Evolutionary conservation across 2,329 filamentous ascomycete genomes (phyloP).

Genomic region (Exophiala calicioides): DNA sequence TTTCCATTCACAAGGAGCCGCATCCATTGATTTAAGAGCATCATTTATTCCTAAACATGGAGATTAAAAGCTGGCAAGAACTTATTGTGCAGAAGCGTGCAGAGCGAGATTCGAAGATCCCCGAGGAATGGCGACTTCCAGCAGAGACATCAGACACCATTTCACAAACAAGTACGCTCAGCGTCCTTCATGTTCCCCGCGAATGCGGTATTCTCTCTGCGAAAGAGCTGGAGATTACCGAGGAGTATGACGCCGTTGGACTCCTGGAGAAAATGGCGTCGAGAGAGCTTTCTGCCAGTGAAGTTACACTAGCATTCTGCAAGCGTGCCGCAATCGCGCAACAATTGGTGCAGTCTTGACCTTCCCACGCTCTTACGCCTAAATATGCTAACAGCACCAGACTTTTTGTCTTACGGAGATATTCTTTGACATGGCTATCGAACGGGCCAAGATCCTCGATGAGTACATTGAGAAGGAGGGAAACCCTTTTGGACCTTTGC

Average conservation of each 20-base stretch:
- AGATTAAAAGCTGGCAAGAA: no score
- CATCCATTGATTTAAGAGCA: no score
- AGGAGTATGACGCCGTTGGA: constrained; percentile 46
- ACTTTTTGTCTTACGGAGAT: constrained; percentile 44
- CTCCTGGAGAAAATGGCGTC: constrained; percentile 33
- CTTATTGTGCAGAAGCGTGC: no score
- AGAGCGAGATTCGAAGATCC: no score
- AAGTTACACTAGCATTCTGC: constrained; percentile 47
- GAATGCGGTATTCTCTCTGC: constrained; percentile 47
- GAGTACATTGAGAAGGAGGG: constrained; percentile 51
- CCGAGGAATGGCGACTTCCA: constrained; percentile 34
- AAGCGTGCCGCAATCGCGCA: constrained; percentile 43
- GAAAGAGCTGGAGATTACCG: constrained; percentile 51
- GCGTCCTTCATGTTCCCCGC: constrained; percentile 40
- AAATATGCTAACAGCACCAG: constrained; percentile 10
- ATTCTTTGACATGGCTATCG: constrained; percentile 49
- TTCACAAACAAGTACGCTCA: constrained; percentile 15
- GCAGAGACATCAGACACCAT: no score
- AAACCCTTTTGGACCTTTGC: constrained; percentile 60
- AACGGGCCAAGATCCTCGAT: constrained; percentile 62
- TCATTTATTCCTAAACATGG: no score
- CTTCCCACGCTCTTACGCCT: constrained; percentile 17
- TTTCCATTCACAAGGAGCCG: no score
- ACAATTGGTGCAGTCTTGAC: constrained; percentile 51
- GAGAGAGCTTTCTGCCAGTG: constrained; percentile 15